Conservation (phyloP, 2,329 filamentous ascomycete species). For the Simplicillium sp. region DNA sequence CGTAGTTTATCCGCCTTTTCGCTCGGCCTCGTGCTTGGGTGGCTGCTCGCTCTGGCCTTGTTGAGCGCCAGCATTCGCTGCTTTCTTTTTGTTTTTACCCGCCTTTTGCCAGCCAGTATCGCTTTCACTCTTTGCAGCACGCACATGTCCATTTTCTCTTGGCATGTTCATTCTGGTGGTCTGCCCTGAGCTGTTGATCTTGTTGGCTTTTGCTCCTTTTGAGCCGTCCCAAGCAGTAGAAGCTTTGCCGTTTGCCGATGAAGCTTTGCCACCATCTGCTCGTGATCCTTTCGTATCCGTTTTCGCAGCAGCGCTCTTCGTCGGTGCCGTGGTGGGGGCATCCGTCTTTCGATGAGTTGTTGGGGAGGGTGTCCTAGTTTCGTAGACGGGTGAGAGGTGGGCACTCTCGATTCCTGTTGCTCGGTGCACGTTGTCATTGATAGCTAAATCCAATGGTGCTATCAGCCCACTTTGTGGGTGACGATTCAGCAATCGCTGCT, state of each 20-base stretch:
- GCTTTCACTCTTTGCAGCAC: slow-evolving; percentile 45
- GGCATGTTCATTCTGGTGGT: slow-evolving; percentile 4
- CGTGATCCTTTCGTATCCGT: slow-evolving; percentile 8
- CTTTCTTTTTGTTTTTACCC: slow-evolving; percentile 37
- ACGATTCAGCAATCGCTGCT: slow-evolving; percentile 27
- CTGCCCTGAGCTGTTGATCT: slow-evolving; percentile 22
- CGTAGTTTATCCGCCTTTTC: slow-evolving; percentile 48
- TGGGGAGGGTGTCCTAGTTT: slow-evolving; percentile 63
- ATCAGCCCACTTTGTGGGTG: slow-evolving; percentile 38
- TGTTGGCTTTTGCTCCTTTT: slow-evolving; percentile 14
- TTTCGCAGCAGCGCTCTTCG: slow-evolving; percentile 9
- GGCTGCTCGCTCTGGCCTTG: slow-evolving; percentile 37
- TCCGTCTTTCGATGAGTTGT: slow-evolving; percentile 48
- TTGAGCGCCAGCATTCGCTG: slow-evolving; percentile 23
- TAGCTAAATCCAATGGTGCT: slow-evolving; percentile 46
- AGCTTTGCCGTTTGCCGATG: slow-evolving; percentile 2
- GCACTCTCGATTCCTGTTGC: slow-evolving; percentile 16
- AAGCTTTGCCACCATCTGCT: slow-evolving; percentile 9
- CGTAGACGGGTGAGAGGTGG: slow-evolving; percentile 64
- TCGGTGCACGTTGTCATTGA: slow-evolving; percentile 28
- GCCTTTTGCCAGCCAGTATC: slow-evolving; percentile 51
- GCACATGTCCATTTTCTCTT: slow-evolving; percentile 43
- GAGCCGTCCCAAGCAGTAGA: not conserved
- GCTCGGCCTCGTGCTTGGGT: slow-evolving; percentile 50
- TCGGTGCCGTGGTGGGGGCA: not conserved